Evolutionary conservation across 768 basidiomycete genomes (phyloP).

Genomic region (Mycena galericulata): DNA sequence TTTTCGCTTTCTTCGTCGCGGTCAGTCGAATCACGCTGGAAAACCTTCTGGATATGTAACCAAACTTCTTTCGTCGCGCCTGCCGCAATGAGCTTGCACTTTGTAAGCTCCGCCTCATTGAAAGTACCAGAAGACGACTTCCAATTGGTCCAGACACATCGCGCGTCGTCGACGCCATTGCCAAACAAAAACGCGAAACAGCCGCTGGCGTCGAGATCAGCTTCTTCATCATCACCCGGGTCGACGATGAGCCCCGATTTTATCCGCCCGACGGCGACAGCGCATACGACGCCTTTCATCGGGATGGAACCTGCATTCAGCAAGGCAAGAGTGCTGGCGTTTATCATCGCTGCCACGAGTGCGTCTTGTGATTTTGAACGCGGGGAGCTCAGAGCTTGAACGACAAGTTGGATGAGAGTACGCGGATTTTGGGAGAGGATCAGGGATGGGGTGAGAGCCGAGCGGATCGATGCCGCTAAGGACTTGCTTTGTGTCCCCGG

Average conservation of each 20-base stretch:
- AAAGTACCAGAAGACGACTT: constrained; percentile 48
- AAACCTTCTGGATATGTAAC: too few relatives aligned
- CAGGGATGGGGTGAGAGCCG: constrained; percentile 69
- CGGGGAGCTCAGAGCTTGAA: constrained; percentile 78
- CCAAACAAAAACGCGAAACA: constrained; percentile 78
- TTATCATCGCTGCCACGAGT: constrained; percentile 74
- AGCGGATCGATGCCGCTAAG: constrained; percentile 63
- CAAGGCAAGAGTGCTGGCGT: constrained; percentile 76
- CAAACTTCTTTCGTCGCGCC: too few relatives aligned
- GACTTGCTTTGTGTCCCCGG: constrained; percentile 79
- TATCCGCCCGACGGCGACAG: constrained; percentile 66
- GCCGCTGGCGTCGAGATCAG: constrained; percentile 57
- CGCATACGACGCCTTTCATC: constrained; percentile 83
- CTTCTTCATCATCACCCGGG: constrained; percentile 59
- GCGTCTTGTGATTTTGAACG: constrained; percentile 49
- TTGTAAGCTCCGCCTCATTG: constrained; percentile 54
- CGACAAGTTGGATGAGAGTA: constrained; percentile 81
- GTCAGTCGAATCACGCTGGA: constrained; percentile 19
- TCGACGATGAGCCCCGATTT: constrained; percentile 61
- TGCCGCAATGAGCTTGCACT: too few relatives aligned
- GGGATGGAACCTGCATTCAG: constrained; percentile 79
- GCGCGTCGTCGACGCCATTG: constrained; percentile 40
- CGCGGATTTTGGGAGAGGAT: constrained; percentile 79
- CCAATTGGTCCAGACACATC: constrained; percentile 74
- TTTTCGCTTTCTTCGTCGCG: constrained; percentile 4